phyloP scores from a whole-genome alignment of 768 basidiomycete genomes.

The Phylloporus sp. region DNA sequence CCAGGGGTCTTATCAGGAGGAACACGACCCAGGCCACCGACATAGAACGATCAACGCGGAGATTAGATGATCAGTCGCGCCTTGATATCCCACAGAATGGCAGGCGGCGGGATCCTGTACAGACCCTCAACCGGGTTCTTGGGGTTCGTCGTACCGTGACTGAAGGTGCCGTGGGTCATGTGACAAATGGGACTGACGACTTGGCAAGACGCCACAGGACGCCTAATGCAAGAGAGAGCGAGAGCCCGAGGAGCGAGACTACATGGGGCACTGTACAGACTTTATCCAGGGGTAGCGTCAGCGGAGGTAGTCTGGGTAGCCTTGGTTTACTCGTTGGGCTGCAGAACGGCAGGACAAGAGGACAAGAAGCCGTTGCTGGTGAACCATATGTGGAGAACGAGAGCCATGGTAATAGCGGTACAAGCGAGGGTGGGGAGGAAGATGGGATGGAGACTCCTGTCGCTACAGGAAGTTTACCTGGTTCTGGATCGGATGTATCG shows the following conservation, averaged over 20 bases:
- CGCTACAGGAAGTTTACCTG: constrained; percentile 19
- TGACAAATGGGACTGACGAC: constrained; percentile 9
- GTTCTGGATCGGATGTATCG: constrained; percentile 17
- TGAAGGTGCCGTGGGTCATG: constrained; percentile 8
- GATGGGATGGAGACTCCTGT: constrained; percentile 20
- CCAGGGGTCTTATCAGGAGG: constrained; percentile 19
- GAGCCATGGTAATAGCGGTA: constrained; percentile 7
- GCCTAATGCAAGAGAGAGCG: constrained; percentile 17
- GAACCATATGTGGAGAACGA: constrained; percentile 19
- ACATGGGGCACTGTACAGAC: constrained; percentile 36
- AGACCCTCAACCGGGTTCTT: constrained; percentile 10
- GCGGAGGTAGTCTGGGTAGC: constrained; percentile 25
- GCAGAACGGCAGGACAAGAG: constrained; percentile 28
- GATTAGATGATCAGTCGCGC: constrained; percentile 12
- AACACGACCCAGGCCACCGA: constrained; percentile 22
- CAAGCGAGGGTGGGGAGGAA: constrained; percentile 17
- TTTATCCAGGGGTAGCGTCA: constrained; percentile 14
- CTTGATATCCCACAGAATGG: constrained; percentile 13
- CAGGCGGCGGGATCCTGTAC: constrained; percentile 18
- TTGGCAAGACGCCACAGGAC: constrained; percentile 4
- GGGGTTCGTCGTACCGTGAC: constrained; percentile 21
- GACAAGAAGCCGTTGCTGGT: constrained; percentile 18
- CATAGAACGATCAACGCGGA: constrained; percentile 15
- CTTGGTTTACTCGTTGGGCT: constrained; percentile 30
- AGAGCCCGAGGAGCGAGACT: constrained; percentile 33